phyloP scores from a whole-genome alignment of 2,329 filamentous ascomycete genomes.

The Colletotrichum tabaci region DNA sequence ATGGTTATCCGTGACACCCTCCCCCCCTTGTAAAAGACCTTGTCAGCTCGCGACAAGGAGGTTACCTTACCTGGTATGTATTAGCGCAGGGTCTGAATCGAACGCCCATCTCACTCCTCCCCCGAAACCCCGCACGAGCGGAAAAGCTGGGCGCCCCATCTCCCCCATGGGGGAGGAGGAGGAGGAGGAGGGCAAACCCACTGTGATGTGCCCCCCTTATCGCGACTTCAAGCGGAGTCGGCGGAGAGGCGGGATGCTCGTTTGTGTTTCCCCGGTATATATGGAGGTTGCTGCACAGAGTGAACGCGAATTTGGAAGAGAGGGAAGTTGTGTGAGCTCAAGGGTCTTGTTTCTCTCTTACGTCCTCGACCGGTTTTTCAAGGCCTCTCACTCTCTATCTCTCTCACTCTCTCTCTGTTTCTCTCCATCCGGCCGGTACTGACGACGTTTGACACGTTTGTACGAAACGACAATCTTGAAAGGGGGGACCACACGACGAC shows the following conservation, averaged over 20 bases:
- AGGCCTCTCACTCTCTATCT: too few species aligned
- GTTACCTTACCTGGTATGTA: constrained; percentile 13
- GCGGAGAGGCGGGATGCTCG: constrained; percentile 2
- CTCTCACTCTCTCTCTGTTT: neutral
- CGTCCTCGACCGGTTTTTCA: too few species aligned
- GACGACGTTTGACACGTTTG: neutral
- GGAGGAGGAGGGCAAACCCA: constrained; percentile 19
- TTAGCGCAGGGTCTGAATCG: constrained; percentile 33
- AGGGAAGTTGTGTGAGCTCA: neutral
- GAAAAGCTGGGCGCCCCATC: constrained; percentile 39
- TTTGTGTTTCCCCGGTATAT: constrained; percentile 16
- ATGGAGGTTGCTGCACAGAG: constrained; percentile 19
- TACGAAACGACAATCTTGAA: neutral
- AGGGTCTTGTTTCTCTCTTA: neutral
- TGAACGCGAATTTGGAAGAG: neutral
- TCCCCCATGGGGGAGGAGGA: constrained; percentile 33
- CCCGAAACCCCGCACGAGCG: constrained; percentile 36
- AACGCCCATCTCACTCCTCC: neutral
- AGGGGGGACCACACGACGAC: neutral
- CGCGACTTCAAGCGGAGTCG: constrained; percentile 26
- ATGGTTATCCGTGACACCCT: constrained; percentile 29
- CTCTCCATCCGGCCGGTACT: constrained; percentile 7
- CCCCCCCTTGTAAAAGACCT: neutral
- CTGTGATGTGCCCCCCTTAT: constrained; percentile 21
- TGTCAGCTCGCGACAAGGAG: neutral